phyloP scores from a whole-genome alignment of 2,329 filamentous ascomycete genomes.

The Scytalidium sp. region DNA sequence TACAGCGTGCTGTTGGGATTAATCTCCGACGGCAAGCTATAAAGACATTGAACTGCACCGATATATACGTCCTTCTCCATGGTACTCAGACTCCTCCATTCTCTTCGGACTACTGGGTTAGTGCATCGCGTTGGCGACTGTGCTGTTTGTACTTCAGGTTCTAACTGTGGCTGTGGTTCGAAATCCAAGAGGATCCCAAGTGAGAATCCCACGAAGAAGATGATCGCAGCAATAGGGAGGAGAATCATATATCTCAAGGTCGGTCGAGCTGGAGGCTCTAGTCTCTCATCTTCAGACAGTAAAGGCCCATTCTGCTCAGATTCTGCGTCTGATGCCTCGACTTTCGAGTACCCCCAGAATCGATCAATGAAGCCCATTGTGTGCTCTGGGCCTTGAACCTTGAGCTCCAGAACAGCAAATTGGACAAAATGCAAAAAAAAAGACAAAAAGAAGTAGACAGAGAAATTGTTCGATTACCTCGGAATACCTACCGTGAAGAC shows the following conservation, averaged over 20 bases:
- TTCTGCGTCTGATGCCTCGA: not conserved
- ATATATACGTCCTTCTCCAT: constrained; percentile 8
- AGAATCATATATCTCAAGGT: not conserved
- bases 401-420: too few species aligned
- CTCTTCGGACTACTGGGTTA: constrained; percentile 6
- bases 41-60: constrained; percentile 7
- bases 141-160: not conserved
- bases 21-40: constrained; percentile 3
- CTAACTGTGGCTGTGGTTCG: not conserved
- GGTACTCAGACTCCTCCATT: constrained; percentile 5
- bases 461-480: too few species aligned
- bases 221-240: not conserved
- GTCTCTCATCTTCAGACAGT: not conserved
- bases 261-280: not conserved
- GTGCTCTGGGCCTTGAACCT: too few species aligned
- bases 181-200: not conserved
- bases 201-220: not conserved
- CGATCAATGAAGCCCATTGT: not conserved
- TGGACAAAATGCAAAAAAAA: too few species aligned
- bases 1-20: constrained; percentile 2
- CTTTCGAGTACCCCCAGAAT: not conserved
- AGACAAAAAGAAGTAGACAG: too few species aligned
- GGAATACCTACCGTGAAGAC: too few species aligned
- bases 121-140: constrained; percentile 3
- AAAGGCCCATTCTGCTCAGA: not conserved